Conservation (phyloP, 257 asterid genomes). For the Perilla frutescens region DNA sequence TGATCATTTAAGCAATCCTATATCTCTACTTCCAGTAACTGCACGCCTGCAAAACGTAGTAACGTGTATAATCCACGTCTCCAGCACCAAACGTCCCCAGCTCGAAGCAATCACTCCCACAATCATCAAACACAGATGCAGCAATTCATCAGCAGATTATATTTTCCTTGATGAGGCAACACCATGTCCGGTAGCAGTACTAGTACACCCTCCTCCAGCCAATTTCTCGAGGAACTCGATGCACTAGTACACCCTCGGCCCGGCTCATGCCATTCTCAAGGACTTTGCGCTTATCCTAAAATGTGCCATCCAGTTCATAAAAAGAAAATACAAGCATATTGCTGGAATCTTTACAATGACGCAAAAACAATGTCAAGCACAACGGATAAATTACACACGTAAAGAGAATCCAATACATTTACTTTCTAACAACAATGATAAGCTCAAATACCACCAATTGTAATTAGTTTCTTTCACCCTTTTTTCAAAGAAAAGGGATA, state of each 20-base stretch:
- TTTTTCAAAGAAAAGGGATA: neutral
- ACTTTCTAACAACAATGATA: neutral
- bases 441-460: too few relatives aligned
- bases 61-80: constrained; percentile 9
- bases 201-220: constrained; percentile 52
- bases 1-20: constrained; percentile 36
- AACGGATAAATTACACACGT: constrained; percentile 12
- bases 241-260: constrained; percentile 54
- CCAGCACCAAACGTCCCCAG: constrained; percentile 9
- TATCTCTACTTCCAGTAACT: constrained; percentile 27
- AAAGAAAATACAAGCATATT: constrained; percentile 38
- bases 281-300: constrained; percentile 51
- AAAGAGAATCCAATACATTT: neutral
- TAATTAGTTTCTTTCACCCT: too few relatives aligned
- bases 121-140: constrained; percentile 34
- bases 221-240: constrained; percentile 49
- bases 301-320: constrained; percentile 51
- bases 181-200: constrained; percentile 51
- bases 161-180: constrained; percentile 42
- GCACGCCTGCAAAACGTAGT: constrained; percentile 19
- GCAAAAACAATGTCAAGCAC: constrained; percentile 29
- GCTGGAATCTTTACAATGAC: constrained; percentile 7
- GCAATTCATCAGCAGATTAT: constrained; percentile 33
- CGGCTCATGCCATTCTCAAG: constrained; percentile 51
- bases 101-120: constrained; percentile 15